phyloP scores from a whole-genome alignment of 139 green algal species.

The Chlamydomonas sphaeroides region DNA sequence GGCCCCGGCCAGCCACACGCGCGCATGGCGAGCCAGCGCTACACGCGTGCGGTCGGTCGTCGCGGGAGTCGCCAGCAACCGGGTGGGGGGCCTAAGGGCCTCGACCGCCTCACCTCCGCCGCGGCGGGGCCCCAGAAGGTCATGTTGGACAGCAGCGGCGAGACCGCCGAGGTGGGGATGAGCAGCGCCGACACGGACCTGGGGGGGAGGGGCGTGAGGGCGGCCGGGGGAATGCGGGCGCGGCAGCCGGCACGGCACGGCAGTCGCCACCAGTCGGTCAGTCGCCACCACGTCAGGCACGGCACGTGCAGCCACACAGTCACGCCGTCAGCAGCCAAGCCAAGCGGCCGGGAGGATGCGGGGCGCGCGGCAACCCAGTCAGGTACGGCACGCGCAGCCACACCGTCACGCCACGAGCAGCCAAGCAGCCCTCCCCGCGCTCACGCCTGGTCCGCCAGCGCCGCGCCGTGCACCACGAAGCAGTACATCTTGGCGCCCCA shows the following conservation, averaged over 20 bases:
- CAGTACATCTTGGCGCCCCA: constrained; percentile 25
- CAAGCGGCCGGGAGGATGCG: too few relatives aligned
- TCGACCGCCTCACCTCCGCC: background rate
- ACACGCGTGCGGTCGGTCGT: background rate
- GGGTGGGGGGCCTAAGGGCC: too few relatives aligned
- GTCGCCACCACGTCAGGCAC: too few relatives aligned
- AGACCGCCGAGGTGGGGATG: background rate
- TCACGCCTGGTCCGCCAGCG: background rate
- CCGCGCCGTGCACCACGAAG: constrained; percentile 4
- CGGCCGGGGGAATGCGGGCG: background rate
- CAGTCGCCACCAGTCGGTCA: too few relatives aligned
- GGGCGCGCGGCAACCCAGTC: too few relatives aligned
- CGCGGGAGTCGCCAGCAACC: too few relatives aligned
- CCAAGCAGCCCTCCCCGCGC: background rate
- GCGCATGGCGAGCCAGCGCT: background rate
- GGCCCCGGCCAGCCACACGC: background rate
- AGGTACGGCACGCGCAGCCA: background rate
- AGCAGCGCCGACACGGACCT: constrained; percentile 13
- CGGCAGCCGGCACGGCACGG: too few relatives aligned
- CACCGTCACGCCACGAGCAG: background rate
- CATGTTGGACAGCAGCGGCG: constrained; percentile 9
- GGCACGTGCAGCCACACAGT: too few relatives aligned
- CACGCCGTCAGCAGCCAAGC: too few relatives aligned
- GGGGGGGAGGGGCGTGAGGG: too few relatives aligned
- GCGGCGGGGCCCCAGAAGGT: constrained; percentile 4